Base-by-base conservation (phyloP, 306 rosid genomes). In the Cicer bijugum region DNA sequence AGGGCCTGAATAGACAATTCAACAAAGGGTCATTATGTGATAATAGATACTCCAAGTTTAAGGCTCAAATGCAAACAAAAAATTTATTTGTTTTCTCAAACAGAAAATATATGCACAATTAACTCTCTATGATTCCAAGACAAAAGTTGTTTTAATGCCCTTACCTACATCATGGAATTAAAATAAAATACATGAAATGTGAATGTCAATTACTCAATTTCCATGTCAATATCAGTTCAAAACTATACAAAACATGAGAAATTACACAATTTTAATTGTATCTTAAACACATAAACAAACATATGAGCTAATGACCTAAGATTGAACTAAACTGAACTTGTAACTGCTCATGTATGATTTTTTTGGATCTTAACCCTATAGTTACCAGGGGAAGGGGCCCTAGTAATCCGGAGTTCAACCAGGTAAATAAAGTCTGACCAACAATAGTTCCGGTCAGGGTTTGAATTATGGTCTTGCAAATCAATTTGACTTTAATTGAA, bases 1-100 rank as follows among this genome's bases (percentile, higher is more conserved):
- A 43, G 98, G 96, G 78, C 93, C 97, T 91, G 82, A 40, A 67
- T 63, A 74, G 39, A 20, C 17, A 64, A 57, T 64, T 35, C 62
- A 44, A 67, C 43, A 69, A 74, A 65, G 61, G 38, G 65, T 50
- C 7, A 69, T 64, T n/a, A 59, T 57, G 12, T 61, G 48, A 53
- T 52, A 19, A 52, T 10, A 12, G 71, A 55, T 28, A 59, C 44
- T 15, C n/a, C 65, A 58, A 14, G 51, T 51, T 39, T 33, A 72
- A 56, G 60, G 59, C 57, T 75, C 56, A 63, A 75, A 61, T 8
- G 40, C 14, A 61, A 69, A 78, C 68, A 82, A 0, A 69, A 20
- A 11, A 10, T 4, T 9, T 11, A 12, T 65, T 10, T 69, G 37
- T 38, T 38, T 23, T 51, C 72, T 9, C 60, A 46, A 72, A 78